Percentiles rank a stretch among this genome's conserved stretches.
These are phyloP conservation scores for Gloeopeniophorella convolvens DNA, from an alignment of 768 basidiomycete genomes.

Conservation along the genomic window DNA sequence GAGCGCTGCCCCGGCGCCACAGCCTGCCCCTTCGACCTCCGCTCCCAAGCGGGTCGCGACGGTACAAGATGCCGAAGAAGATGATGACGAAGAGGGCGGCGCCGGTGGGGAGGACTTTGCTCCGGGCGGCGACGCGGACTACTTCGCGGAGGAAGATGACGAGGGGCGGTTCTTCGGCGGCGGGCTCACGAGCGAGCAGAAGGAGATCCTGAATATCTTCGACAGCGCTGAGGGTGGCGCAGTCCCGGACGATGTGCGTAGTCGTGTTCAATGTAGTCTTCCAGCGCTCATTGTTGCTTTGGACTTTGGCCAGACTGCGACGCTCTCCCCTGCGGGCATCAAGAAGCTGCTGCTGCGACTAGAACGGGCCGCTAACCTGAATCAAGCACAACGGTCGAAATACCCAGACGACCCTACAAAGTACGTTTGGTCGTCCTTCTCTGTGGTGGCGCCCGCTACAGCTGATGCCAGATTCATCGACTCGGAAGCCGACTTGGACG, in stretches of 20 bases:
- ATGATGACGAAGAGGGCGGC: slow-evolving; percentile 36
- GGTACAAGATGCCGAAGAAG: slow-evolving; percentile 58
- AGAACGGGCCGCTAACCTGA: slow-evolving; percentile 88
- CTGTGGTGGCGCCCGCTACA: slow-evolving; percentile 7
- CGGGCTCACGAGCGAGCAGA: slow-evolving; percentile 87
- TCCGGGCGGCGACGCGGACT: slow-evolving; percentile 85
- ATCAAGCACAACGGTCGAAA: slow-evolving; percentile 95
- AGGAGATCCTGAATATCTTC: slow-evolving; percentile 93
- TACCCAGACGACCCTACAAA: slow-evolving; percentile 88
- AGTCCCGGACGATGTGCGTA: slow-evolving; percentile 60
- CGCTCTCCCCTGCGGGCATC: slow-evolving; percentile 62
- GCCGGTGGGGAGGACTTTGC: slow-evolving; percentile 48
- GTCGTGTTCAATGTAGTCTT: slow-evolving; percentile 13
- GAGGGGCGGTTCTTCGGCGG: slow-evolving; percentile 93
- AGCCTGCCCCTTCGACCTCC: slow-evolving; percentile 20
- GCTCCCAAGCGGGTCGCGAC: slow-evolving; percentile 38
- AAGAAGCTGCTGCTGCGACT: slow-evolving; percentile 71
- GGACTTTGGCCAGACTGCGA: slow-evolving; percentile 42
- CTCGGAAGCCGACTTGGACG: slow-evolving; percentile 93
- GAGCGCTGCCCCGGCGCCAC: slow-evolving; percentile 12
- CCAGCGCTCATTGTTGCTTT: not conserved
- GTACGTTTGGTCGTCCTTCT: slow-evolving; percentile 35
- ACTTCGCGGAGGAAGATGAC: slow-evolving; percentile 85
- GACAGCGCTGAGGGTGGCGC: slow-evolving; percentile 64
- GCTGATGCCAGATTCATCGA: slow-evolving; percentile 81